Base-by-base conservation (phyloP, 2,329 filamentous ascomycete genomes). In the Epichloe sibirici region DNA sequence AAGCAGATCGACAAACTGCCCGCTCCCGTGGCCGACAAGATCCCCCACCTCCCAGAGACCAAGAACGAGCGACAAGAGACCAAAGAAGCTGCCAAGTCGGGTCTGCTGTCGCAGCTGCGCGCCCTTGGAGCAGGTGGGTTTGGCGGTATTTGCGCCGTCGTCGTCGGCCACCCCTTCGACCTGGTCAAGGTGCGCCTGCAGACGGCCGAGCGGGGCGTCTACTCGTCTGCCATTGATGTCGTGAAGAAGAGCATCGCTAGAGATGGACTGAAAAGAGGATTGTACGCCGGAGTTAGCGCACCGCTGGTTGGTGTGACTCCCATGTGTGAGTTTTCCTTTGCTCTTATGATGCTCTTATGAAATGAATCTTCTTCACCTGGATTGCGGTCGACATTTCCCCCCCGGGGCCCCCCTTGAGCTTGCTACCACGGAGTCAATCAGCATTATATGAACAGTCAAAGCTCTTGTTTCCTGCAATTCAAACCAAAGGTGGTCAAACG, bases 211-310 rank as follows among this genome's bases (percentile, higher is more conserved):
- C 85, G 83, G 70, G 93, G 93, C 48, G 87, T 95, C 38, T 98
- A 98, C 72, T 85, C 76, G 38, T 85, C 86, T 45, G 93, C 93
- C 13, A 77, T 97, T 63, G 93, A 98, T 71, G 91, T 96, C 1
- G 90, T 97, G 57, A 77, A 79, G 69, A 95, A 86, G 75, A 91
- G 88, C 38, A 72, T 98, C 55, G 90, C 90, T 31, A 80, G 86
- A 56, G 91, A 97, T 69, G 93, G 93, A 2, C 68, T 95, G 59
- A 63, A 71, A 55, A 72, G 87, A 69, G 93, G 93, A 8, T 70
- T 98, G 56, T 98, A 98, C 70, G 93, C 93, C n/a, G 93, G 93
- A 68, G 91, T 98, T 45, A 93, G 87, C 61, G 93, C 93, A 62
- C 93, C 93, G 45, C 74, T 98, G 57, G 87, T 96, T 9, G 93